phyloP scores from a whole-genome alignment of 108 stramenopile species.

The Pseudonitzschia multistriata region DNA sequence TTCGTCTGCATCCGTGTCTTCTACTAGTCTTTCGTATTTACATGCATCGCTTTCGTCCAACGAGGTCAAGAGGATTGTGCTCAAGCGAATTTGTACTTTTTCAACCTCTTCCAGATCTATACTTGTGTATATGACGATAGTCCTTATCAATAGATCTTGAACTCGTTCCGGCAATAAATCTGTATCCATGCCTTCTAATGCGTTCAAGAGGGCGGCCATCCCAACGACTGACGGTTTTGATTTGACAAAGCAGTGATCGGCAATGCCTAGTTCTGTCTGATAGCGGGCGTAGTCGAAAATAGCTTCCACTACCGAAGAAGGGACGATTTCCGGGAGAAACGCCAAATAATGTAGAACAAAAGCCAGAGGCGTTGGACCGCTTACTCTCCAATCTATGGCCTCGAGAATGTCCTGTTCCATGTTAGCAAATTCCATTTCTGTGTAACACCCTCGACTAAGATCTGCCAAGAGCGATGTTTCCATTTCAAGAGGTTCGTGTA shows the following conservation, averaged over 20 bases:
- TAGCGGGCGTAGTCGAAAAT: slow-evolving; percentile 61
- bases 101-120: slow-evolving; percentile 43
- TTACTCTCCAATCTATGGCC: slow-evolving; percentile 65
- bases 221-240: slow-evolving; percentile 51
- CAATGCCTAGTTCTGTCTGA: slow-evolving; percentile 68
- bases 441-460: slow-evolving; percentile 67
- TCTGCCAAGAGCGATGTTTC: slow-evolving; percentile 69
- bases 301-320: slow-evolving; percentile 36
- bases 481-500: slow-evolving; percentile 79
- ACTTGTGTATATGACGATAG: slow-evolving; percentile 32
- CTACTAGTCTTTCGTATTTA: slow-evolving; percentile 23
- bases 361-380: slow-evolving; percentile 54
- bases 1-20: slow-evolving; percentile 28
- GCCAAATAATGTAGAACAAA: slow-evolving; percentile 50
- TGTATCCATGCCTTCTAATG: slow-evolving; percentile 58
- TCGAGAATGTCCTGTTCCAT: slow-evolving; percentile 70
- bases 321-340: slow-evolving; percentile 37
- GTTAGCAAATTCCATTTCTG: slow-evolving; percentile 65
- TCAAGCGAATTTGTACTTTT: slow-evolving; percentile 35
- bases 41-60: slow-evolving; percentile 26
- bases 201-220: slow-evolving; percentile 64
- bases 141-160: slow-evolving; percentile 38
- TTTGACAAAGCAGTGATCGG: slow-evolving; percentile 50
- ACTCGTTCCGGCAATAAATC: slow-evolving; percentile 30
- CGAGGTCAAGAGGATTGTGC: slow-evolving; percentile 28